Conservation (phyloP, 2,329 filamentous ascomycete genomes). For the Cercospora beticola region DNA sequence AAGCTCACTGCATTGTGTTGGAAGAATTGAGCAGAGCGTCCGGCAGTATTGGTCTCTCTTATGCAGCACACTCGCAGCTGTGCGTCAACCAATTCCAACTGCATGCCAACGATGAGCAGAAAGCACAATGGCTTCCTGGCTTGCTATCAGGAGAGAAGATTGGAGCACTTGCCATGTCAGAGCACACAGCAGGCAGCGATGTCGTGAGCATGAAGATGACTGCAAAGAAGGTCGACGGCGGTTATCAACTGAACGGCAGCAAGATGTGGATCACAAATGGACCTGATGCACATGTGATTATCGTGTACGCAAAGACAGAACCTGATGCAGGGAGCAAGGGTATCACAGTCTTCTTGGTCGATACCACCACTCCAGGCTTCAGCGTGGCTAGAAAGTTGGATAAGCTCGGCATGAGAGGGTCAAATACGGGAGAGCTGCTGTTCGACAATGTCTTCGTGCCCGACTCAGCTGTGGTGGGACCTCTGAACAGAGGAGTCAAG, state of each 20-base stretch:
- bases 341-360: slow-evolving; percentile 91
- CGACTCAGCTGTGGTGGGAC: slow-evolving; percentile 73
- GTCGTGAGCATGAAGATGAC: slow-evolving; percentile 94
- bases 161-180: slow-evolving; percentile 91
- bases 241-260: slow-evolving; percentile 80
- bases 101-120: slow-evolving; percentile 78
- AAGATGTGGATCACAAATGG: slow-evolving; percentile 99
- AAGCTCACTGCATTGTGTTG: slow-evolving; percentile 93
- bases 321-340: slow-evolving; percentile 80
- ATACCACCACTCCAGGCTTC: slow-evolving; percentile 72
- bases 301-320: slow-evolving; percentile 96
- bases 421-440: slow-evolving; percentile 90
- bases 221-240: slow-evolving; percentile 77
- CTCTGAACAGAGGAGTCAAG: slow-evolving; percentile 76
- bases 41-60: slow-evolving; percentile 77
- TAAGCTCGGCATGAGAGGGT: slow-evolving; percentile 97
- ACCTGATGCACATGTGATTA: slow-evolving; percentile 85
- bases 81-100: slow-evolving; percentile 96
- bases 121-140: slow-evolving; percentile 73
- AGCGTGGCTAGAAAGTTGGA: slow-evolving; percentile 86
- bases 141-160: slow-evolving; percentile 78
- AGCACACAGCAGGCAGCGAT: slow-evolving; percentile 86
- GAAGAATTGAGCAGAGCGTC: slow-evolving; percentile 90
- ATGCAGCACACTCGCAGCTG: slow-evolving; percentile 92
- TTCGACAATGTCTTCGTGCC: slow-evolving; percentile 93